Evolutionary conservation across 129 eudicot genomes (phyloP), one percentile per base, ranked within the genome.

Genomic region (Deinandra increscens): DNA sequence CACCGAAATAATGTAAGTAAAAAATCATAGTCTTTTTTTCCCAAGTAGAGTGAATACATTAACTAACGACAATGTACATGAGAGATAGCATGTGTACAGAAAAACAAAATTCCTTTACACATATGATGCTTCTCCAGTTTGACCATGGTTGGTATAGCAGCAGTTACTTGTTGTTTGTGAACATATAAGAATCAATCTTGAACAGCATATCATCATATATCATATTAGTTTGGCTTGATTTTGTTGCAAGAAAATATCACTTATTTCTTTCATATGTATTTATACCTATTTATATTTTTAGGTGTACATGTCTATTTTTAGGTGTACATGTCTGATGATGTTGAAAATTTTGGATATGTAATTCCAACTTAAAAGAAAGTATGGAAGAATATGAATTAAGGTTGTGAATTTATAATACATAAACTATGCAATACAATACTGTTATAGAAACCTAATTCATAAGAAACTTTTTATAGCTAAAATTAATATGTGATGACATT

Each of bases 281-380:
- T 66, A 79, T 43, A 79, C 60, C 22, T 55, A 58, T 66, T 31
- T 74, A 41, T 69, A n/a, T n/a, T n/a, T n/a, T n/a, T n/a, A n/a
- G n/a, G n/a, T n/a, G n/a, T n/a, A n/a, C n/a, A n/a, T n/a, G n/a
- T n/a, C n/a, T n/a, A 64, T 72, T 19, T 79, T 73, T 85, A 93
- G 98, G 96, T 83, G 53, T 87, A 82, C 79, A 93, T 91, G 72
- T 93, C 98, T 48, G 96, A 89, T 42, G 96, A 93, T 33, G 80
- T 71, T 43, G 98, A 93, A 81, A 93, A 93, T 84, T 89, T 93
- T 79, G 98, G 98, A 49, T 93, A 93, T 67, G 95, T 93, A 41
- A 89, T 93, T 73, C 98, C 98, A 72, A 82, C 98, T n/a, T n/a
- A n/a, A n/a, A n/a, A n/a, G n/a, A n/a, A n/a, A n/a, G n/a, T n/a